phyloP scores from a whole-genome alignment of 2,329 filamentous ascomycete species.

The Fusarium camptoceras region DNA sequence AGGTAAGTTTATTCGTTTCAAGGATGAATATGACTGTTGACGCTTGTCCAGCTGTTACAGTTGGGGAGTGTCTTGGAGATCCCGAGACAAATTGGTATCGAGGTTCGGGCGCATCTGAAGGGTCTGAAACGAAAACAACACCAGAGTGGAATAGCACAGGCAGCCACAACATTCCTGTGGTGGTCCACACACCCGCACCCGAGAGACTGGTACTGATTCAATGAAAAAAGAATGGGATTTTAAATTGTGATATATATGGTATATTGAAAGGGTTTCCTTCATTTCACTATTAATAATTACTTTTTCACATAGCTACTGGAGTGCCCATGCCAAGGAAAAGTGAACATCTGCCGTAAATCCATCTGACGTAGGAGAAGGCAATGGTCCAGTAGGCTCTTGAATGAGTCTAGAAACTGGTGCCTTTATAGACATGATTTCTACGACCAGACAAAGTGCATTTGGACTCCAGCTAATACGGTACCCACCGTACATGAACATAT shows the following conservation, averaged over 20 bases:
- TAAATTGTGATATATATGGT: neutral
- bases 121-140: neutral
- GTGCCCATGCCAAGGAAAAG: neutral
- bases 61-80: conserved; percentile 28
- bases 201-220: neutral
- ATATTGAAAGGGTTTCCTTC: neutral
- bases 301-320: too few relatives aligned
- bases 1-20: neutral
- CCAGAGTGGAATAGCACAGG: neutral
- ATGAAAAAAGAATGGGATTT: neutral
- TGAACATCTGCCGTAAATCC: neutral
- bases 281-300: neutral
- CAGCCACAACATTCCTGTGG: neutral
- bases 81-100: conserved; percentile 27
- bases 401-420: neutral
- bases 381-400: neutral
- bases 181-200: conserved; percentile 1
- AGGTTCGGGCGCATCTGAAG: neutral
- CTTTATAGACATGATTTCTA: neutral
- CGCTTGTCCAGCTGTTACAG: neutral
- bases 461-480: neutral
- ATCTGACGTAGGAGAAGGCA: neutral
- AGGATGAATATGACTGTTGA: rapidly evolving
- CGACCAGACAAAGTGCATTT: neutral
- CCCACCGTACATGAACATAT: neutral